Conservation (phyloP, 2,329 filamentous ascomycete genomes). For the Penicillium sclerotiorum region DNA sequence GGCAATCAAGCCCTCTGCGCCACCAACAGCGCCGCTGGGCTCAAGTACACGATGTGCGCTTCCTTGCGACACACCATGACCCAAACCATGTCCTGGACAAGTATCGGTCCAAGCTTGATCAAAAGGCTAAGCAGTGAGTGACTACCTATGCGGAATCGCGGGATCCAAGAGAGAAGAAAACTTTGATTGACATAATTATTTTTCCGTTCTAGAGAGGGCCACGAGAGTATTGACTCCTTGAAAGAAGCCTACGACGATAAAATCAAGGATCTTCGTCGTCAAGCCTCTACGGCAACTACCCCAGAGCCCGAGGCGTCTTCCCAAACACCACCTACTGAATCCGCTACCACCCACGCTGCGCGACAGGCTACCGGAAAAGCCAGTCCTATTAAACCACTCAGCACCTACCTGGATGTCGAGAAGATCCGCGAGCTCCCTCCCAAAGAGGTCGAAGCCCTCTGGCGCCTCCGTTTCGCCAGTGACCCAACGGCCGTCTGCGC, state of each 20-base stretch:
- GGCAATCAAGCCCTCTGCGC: conserved; percentile 31
- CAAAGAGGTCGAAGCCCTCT: conserved; percentile 83
- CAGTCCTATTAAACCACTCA: conserved; percentile 64
- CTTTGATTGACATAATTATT: conserved; percentile 43
- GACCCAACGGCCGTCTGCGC: conserved; percentile 80
- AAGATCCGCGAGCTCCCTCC: conserved; percentile 73
- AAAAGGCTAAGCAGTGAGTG: conserved; percentile 71
- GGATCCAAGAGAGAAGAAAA: too few species aligned
- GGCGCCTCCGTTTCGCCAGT: conserved; percentile 82
- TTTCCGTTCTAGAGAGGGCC: conserved; percentile 66
- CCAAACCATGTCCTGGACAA: conserved; percentile 72
- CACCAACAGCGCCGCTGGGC: conserved; percentile 77
- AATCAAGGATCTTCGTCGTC: conserved; percentile 71
- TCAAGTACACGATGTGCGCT: conserved; percentile 88
- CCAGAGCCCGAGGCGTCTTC: conserved; percentile 41
- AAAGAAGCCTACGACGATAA: conserved; percentile 83
- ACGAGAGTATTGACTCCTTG: conserved; percentile 60
- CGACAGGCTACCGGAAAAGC: conserved; percentile 52
- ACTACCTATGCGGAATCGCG: too few species aligned
- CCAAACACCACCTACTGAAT: conserved; percentile 38
- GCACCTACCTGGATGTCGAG: conserved; percentile 73
- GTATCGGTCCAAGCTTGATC: conserved; percentile 81
- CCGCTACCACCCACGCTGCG: conserved; percentile 36
- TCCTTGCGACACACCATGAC: conserved; percentile 76
- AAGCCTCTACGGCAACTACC: conserved; percentile 61